Conservation (phyloP, 139 green algal genomes). For the Dunaliella primolecta region DNA sequence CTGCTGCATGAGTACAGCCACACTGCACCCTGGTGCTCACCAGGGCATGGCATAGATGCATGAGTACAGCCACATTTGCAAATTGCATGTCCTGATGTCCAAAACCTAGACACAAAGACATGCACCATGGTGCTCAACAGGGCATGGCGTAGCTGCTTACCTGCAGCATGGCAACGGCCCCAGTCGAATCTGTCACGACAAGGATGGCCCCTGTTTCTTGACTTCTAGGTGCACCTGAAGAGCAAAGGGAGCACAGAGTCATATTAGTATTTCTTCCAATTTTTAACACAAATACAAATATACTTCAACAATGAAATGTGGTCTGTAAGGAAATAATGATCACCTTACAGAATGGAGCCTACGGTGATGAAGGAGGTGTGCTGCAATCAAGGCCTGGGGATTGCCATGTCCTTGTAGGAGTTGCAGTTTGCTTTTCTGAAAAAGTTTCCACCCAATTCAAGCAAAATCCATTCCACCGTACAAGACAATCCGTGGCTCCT, state of each 20-base stretch:
- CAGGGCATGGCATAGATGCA: too few relatives aligned
- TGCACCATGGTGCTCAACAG: too few relatives aligned
- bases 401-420: neutral
- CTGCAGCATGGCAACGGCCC: neutral
- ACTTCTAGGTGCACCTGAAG: neutral
- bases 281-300: neutral
- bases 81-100: neutral
- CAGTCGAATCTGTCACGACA: neutral
- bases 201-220: neutral
- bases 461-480: too few relatives aligned
- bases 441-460: too few relatives aligned
- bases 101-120: neutral
- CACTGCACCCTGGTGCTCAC: too few relatives aligned
- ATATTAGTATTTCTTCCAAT: neutral
- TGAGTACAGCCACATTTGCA: neutral
- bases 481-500: neutral
- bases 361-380: too few relatives aligned
- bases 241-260: neutral
- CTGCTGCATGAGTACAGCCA: too few relatives aligned
- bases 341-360: too few relatives aligned
- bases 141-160: too few relatives aligned
- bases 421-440: neutral
- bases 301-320: neutral
- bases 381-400: neutral
- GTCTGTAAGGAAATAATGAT: too few relatives aligned